Conservation (phyloP, 371 early-diverging fungal genomes). For the Thermomucor indicae-seudaticae region DNA sequence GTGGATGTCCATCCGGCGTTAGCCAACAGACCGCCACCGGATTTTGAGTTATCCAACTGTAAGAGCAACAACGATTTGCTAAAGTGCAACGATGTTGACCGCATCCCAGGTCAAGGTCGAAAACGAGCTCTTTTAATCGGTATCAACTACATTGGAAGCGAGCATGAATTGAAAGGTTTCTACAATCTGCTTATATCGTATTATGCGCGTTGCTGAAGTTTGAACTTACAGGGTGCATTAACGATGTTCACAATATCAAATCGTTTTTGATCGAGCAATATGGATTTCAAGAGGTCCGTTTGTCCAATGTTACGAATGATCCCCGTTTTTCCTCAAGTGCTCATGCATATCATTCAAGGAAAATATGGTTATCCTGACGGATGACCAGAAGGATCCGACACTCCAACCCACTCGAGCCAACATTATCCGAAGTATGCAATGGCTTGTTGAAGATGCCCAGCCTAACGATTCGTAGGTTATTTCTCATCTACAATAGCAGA, state of each 20-base stretch:
- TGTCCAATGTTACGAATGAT: background rate
- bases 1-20: slow-evolving; percentile 26
- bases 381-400: slow-evolving; percentile 68
- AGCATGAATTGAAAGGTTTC: slow-evolving; percentile 55
- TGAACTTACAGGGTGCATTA: slow-evolving; percentile 70
- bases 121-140: slow-evolving; percentile 87
- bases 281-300: slow-evolving; percentile 54
- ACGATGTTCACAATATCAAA: slow-evolving; percentile 87
- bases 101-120: slow-evolving; percentile 44
- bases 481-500: too few relatives aligned
- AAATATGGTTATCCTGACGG: slow-evolving; percentile 82
- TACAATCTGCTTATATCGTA: background rate
- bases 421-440: slow-evolving; percentile 58
- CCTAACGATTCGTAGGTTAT: slow-evolving; percentile 82
- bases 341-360: slow-evolving; percentile 19
- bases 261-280: slow-evolving; percentile 61
- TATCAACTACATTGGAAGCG: slow-evolving; percentile 81
- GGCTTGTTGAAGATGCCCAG: slow-evolving; percentile 83
- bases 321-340: background rate
- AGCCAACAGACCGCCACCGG: slow-evolving; percentile 11
- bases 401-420: slow-evolving; percentile 78
- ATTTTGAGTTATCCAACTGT: slow-evolving; percentile 70
- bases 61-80: slow-evolving; percentile 15
- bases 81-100: background rate
- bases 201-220: background rate